Evolutionary conservation across 768 basidiomycete genomes (phyloP).

Genomic region (Strobilomyces echinocephalus): DNA sequence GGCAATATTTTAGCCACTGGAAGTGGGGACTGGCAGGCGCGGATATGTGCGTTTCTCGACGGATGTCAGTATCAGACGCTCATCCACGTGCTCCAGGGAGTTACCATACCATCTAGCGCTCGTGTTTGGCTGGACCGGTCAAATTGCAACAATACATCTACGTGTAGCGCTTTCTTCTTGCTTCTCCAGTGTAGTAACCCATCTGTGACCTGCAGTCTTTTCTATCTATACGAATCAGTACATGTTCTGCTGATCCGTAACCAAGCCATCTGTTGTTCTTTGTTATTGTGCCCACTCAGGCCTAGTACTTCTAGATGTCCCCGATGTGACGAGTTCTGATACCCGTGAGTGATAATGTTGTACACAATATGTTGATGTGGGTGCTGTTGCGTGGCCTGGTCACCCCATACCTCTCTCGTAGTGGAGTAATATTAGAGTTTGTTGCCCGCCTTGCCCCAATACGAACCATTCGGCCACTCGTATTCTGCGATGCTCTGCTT

Average conservation of each 20-base stretch:
- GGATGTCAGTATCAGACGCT: not conserved
- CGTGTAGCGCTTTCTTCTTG: conserved; percentile 27
- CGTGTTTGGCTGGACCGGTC: conserved; percentile 2
- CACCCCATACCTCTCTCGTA: not conserved
- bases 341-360: no score
- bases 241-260: conserved; percentile 5
- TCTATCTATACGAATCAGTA: conserved; percentile 24
- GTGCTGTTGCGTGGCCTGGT: no score
- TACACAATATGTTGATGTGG: no score
- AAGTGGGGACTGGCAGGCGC: conserved; percentile 66
- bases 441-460: conserved; percentile 19
- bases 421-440: not conserved
- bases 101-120: conserved; percentile 27
- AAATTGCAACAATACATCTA: conserved; percentile 16
- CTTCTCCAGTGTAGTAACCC: conserved; percentile 21
- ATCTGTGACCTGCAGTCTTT: conserved; percentile 7
- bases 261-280: conserved; percentile 3
- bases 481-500: conserved; percentile 75
- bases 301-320: not conserved
- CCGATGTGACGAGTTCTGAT: no score
- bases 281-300: conserved; percentile 3
- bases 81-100: conserved; percentile 20
- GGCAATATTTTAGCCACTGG: conserved; percentile 64
- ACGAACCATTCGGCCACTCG: conserved; percentile 74
- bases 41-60: conserved; percentile 50